A percentile compares a stretch with the other conserved stretches of the same genome.
phyloP scores from a whole-genome alignment of 768 basidiomycete genomes.

The Russula griseocarnosa region DNA sequence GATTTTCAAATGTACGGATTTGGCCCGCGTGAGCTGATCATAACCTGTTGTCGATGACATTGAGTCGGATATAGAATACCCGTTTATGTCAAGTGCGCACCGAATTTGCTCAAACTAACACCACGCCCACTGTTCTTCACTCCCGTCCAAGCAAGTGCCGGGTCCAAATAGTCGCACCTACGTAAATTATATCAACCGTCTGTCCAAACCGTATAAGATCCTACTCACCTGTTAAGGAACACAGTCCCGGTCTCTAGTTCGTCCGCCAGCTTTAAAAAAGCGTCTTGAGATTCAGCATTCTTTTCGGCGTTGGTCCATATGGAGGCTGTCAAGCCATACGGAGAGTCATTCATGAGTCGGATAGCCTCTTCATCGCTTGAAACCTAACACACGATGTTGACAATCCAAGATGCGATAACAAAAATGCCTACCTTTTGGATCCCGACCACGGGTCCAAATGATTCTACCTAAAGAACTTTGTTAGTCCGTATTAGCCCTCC shows the following conservation, averaged over 20 bases:
- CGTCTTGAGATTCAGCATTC: slow-evolving; percentile 57
- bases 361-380: slow-evolving; percentile 85
- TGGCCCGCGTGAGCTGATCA: slow-evolving; percentile 78
- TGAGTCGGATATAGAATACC: slow-evolving; percentile 6
- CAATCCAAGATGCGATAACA: not conserved
- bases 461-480: slow-evolving; percentile 56
- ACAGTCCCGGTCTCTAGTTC: slow-evolving; percentile 87
- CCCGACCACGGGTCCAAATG: slow-evolving; percentile 90
- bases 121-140: slow-evolving; percentile 92
- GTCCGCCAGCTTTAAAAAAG: slow-evolving; percentile 65
- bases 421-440: slow-evolving; percentile 70
- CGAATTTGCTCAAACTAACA: slow-evolving; percentile 84
- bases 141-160: slow-evolving; percentile 91
- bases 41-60: slow-evolving; percentile 53
- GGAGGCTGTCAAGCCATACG: slow-evolving; percentile 90
- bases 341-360: slow-evolving; percentile 91
- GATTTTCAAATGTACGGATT: slow-evolving; percentile 81
- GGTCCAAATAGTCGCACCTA: slow-evolving; percentile 87
- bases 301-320: slow-evolving; percentile 80
- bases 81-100: slow-evolving; percentile 41
- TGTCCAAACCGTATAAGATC: not conserved
- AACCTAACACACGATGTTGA: slow-evolving; percentile 44
- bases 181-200: slow-evolving; percentile 16
- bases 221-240: slow-evolving; percentile 72
- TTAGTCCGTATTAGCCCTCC: slow-evolving; percentile 11